These are phyloP conservation scores for Cordyceps javanica DNA, from an alignment of 2,329 filamentous ascomycete genomes.

Conservation along the genomic window DNA sequence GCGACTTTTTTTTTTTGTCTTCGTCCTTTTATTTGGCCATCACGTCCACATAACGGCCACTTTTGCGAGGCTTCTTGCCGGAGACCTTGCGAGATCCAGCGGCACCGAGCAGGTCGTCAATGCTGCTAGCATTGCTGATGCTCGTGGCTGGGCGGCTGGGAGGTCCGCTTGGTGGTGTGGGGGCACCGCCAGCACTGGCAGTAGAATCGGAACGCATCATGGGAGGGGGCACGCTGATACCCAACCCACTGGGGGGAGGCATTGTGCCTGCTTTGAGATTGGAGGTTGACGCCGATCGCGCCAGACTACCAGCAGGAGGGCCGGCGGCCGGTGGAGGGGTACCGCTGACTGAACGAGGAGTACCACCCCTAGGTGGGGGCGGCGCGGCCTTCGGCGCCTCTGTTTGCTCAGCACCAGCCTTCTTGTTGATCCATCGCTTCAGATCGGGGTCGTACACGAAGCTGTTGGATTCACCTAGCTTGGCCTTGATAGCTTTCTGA, in stretches of 20 bases:
- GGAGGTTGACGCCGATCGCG: slow-evolving; percentile 23
- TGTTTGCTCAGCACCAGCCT: slow-evolving; percentile 60
- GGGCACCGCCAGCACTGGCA: slow-evolving; percentile 31
- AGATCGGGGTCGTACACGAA: slow-evolving; percentile 95
- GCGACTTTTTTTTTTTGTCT: neutral
- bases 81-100: slow-evolving; percentile 62
- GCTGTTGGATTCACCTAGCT: slow-evolving; percentile 85
- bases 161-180: slow-evolving; percentile 39
- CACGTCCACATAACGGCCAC: slow-evolving; percentile 88
- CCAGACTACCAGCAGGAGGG: slow-evolving; percentile 24
- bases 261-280: slow-evolving; percentile 23
- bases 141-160: slow-evolving; percentile 69
- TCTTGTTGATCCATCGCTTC: slow-evolving; percentile 98
- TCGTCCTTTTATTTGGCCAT: slow-evolving; percentile 62
- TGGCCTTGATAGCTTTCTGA: slow-evolving; percentile 75
- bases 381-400: slow-evolving; percentile 61
- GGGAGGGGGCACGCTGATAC: slow-evolving; percentile 30
- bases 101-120: slow-evolving; percentile 84
- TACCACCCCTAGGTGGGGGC: slow-evolving; percentile 65
- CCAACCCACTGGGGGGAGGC: slow-evolving; percentile 29
- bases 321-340: slow-evolving; percentile 43
- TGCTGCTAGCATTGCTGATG: slow-evolving; percentile 87
- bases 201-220: slow-evolving; percentile 45
- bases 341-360: slow-evolving; percentile 46
- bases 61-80: slow-evolving; percentile 68